Evolutionary conservation across 306 rosid genomes (phyloP), one percentile per base, ranked within the genome.

Genomic region (Vicia sativa): DNA sequence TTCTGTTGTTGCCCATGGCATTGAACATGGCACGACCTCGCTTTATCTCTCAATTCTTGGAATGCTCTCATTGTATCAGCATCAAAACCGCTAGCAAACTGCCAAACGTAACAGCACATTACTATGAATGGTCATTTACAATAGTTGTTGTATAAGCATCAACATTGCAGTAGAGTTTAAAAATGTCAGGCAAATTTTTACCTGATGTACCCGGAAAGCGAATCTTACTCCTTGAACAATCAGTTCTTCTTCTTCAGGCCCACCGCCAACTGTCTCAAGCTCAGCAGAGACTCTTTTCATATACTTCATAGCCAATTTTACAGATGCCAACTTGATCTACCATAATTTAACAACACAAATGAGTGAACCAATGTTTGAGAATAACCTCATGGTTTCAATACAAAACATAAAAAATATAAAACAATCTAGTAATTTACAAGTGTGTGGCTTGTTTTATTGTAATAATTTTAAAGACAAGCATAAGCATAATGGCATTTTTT

Each of bases 201-300:
- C 99, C 97, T 95, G 99, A 75, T 95, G 99, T 11, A 90, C 99
- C 0, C 99, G 90, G 87, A 90, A 95, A 64, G 99, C 99, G 73
- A 90, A 95, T 49, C 95, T 73, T 71, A 95, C 96, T 8, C 96
- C 95, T 71, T 89, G 99, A 49, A 95, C 90, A 1, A 95, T 95
- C 56, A 95, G 84, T 81, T 95, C 99, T 80, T 95, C 97, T 72
- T 95, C 99, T 70, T 95, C 99, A 1, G 95, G 97, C 66, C 96
- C 88, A 59, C 97, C 85, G 1, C 86, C 95, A 12, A 75, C 92
- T n/a, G 82, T 67, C 71, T 90, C 99, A 2, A 95, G 99, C 86
- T 87, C 99, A 0, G 96, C 97, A 11, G 97, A 95, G 28, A 90
- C 97, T 72, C 97, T 90, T 74, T 82, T 90, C 97, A 95, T 88